Evolutionary conservation across 106 monocot genomes (phyloP), one percentile per base, ranked within the genome.

Genomic region (Dioscorea zingiberensis): DNA sequence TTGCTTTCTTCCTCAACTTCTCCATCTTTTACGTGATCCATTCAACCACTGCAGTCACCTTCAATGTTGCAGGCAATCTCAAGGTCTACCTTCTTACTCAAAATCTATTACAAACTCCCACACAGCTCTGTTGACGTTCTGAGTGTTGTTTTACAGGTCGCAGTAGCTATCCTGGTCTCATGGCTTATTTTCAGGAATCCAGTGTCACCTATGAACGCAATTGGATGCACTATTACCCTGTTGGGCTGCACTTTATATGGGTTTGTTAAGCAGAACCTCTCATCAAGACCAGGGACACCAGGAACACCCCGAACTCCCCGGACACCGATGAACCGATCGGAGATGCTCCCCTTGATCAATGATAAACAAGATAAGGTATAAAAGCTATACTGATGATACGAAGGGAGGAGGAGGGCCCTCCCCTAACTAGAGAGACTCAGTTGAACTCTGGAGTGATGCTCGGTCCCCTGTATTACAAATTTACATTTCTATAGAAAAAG

Each of bases 1-100:
- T 88, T 48, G 97, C 97, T 4, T 97, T 97, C 73, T 97, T 88
- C 56, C 97, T 97, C 72, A 97, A 97, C 64, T 97, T 97, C 81
- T 92, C 97, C 21, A 97, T 97, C 66, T 97, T 97, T 32, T 97
- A 97, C 49, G 97, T 97, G 19, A 97, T 97, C 55, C 92, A 97
- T 49, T 97, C 92, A 16, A 97, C 97, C 7, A 97, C 92, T 19
- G 97, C 92, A 3, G 97, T 97, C 17, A 92, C 97, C 38, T 97
- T 97, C 77, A 97, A 97, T 18, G 92, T 97, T 26, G 92, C 92
- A 4, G 97, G 97, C 62, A 97, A 92, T 73, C 84, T 97, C 9
- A 89, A 97, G 81, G 97, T 97, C 24, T 44, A 51, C 23, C 7
- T 58, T 12, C 25, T 13, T 63, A 11, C 11, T 23, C 2, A 8